Conservation (phyloP, 108 stramenopile genomes). For the Stephanodiscus triporus region DNA sequence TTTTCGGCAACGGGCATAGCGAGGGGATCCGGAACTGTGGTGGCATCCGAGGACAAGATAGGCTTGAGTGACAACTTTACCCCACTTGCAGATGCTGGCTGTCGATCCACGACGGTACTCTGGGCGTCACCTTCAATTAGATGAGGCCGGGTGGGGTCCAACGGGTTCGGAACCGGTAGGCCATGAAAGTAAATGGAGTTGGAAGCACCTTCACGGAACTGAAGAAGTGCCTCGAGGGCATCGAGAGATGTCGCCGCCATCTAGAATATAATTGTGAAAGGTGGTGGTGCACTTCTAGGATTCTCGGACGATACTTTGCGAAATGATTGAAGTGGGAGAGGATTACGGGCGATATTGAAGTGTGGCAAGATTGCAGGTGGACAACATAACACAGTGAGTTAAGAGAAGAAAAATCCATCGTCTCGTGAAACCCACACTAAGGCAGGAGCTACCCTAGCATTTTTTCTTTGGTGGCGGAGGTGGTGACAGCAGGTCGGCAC, state of each 20-base stretch:
- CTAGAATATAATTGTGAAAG: not conserved
- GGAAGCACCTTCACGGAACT: conserved; percentile 22
- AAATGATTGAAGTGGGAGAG: not conserved
- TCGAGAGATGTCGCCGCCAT: conserved; percentile 31
- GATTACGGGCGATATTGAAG: not conserved
- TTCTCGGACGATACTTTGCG: no score
- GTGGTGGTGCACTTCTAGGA: not conserved
- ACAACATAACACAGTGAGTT: no score
- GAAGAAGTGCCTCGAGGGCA: conserved; percentile 39
- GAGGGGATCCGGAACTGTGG: conserved; percentile 1
- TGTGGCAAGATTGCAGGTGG: not conserved
- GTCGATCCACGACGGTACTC: not conserved
- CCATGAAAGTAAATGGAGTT: conserved; percentile 9
- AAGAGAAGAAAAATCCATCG: no score
- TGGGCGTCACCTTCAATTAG: conserved; percentile 28
- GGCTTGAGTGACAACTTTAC: not conserved
- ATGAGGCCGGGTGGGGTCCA: conserved; percentile 30
- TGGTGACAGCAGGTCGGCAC: no score
- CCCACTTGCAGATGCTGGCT: not conserved
- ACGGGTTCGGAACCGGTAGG: conserved; percentile 38
- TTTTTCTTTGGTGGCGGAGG: no score
- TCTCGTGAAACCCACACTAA: no score
- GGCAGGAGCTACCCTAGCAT: no score
- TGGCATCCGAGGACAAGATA: not conserved
- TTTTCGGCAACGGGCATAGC: conserved; percentile 1